A percentile compares a stretch with the other conserved stretches of the same genome.
These are phyloP conservation scores for Solanum chiquidenum DNA, from an alignment of 257 asterid species.

Conservation along the genomic window DNA sequence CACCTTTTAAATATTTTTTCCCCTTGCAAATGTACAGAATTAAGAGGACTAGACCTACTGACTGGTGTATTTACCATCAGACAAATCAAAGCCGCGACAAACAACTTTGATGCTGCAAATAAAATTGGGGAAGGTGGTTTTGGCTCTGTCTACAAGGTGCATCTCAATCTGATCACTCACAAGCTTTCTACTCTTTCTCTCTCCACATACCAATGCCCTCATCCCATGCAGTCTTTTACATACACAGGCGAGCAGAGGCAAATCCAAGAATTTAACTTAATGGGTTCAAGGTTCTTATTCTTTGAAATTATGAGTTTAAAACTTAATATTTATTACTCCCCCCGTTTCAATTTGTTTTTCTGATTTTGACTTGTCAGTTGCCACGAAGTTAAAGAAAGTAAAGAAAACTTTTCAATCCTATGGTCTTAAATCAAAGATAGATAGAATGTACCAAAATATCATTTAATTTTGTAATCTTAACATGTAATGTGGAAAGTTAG, in stretches of 20 bases:
- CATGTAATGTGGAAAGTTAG: too few species aligned
- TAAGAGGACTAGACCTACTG: slow-evolving; percentile 5
- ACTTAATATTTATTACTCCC: background rate
- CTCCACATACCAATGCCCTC: background rate
- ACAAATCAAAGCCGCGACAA: slow-evolving; percentile 10
- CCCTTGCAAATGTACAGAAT: background rate
- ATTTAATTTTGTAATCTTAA: background rate
- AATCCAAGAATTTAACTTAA: background rate
- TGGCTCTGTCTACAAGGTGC: slow-evolving; percentile 12
- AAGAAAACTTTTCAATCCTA: background rate
- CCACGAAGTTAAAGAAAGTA: background rate
- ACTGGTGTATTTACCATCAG: background rate
- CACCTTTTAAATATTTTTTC: background rate
- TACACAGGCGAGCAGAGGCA: background rate
- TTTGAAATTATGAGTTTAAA: background rate
- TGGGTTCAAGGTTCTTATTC: background rate
- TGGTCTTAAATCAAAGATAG: background rate
- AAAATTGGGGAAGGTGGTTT: slow-evolving; percentile 17
- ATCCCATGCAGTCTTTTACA: background rate
- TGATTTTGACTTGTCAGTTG: background rate
- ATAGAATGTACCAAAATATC: background rate
- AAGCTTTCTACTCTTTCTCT: background rate
- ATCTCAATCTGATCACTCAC: background rate
- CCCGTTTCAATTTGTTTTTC: background rate
- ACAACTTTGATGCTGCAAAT: slow-evolving; percentile 8